Evolutionary conservation across 164 flowering plant genomes (phyloP).

Genomic region (Vitis cinerea): DNA sequence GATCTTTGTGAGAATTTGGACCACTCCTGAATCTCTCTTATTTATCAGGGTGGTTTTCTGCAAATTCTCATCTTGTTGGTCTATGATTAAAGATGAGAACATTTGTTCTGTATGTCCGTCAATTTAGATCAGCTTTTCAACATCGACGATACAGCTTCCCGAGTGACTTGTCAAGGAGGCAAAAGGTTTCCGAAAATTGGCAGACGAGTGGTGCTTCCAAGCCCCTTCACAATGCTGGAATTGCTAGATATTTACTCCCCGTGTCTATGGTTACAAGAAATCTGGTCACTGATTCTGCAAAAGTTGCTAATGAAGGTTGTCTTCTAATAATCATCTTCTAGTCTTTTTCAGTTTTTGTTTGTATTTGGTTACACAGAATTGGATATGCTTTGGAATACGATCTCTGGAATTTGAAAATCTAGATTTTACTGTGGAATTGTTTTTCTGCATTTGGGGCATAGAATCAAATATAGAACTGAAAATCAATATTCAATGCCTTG

Average conservation of each 20-base stretch:
- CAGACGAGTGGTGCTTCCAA: conserved; percentile 11
- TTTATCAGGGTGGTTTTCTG: not conserved
- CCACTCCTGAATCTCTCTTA: not conserved
- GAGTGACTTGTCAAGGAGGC: conserved; percentile 14
- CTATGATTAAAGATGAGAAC: conserved; percentile 40
- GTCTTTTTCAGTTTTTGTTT: not conserved
- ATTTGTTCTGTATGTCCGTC: conserved; percentile 28
- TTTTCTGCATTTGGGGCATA: not conserved
- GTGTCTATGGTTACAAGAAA: conserved; percentile 40
- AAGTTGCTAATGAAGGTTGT: conserved; percentile 42
- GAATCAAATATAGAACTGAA: too few species aligned
- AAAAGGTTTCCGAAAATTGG: conserved; percentile 4
- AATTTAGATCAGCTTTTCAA: conserved; percentile 29
- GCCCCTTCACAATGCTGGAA: conserved; percentile 14
- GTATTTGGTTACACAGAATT: not conserved
- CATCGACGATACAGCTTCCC: conserved; percentile 14
- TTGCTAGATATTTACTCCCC: conserved; percentile 19
- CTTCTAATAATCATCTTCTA: not conserved
- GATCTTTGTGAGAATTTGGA: not conserved
- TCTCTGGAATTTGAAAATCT: not conserved
- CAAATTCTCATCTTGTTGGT: not conserved
- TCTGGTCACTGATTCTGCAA: conserved; percentile 20
- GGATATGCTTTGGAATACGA: not conserved
- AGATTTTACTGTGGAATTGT: not conserved
- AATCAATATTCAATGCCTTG: too few species aligned